These are phyloP conservation scores for Silybum marianum DNA, from an alignment of 129 eudicot species.

Conservation along the genomic window DNA sequence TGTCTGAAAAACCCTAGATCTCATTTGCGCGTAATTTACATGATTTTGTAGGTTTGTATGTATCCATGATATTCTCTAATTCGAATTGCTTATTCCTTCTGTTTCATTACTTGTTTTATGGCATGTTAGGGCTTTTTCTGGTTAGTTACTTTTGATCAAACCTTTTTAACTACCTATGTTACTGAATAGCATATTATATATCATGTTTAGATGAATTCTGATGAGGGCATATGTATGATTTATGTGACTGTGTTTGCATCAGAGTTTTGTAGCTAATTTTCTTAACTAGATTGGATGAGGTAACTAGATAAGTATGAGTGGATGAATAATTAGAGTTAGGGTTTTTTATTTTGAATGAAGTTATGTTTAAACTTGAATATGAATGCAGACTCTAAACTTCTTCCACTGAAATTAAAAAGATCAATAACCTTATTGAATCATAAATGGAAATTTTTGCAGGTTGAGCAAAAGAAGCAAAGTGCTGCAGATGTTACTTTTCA, in stretches of 20 bases:
- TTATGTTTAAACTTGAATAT: not conserved
- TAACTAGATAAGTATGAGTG: not conserved
- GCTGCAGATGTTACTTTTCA: constrained; percentile 84
- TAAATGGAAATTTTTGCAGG: constrained; percentile 35
- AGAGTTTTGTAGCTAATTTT: not conserved
- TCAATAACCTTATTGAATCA: not conserved
- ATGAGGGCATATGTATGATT: not conserved
- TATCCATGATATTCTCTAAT: not conserved
- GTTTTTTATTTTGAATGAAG: not conserved
- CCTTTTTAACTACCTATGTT: not conserved
- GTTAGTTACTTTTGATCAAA: not conserved
- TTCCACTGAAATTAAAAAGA: not conserved
- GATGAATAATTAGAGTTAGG: not conserved
- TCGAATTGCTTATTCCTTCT: not conserved
- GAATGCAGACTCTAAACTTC: not conserved
- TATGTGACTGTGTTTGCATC: not conserved
- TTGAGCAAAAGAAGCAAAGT: constrained; percentile 90
- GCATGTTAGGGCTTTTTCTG: not conserved
- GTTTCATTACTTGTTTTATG: not conserved
- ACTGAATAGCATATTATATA: not conserved
- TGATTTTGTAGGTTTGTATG: not conserved
- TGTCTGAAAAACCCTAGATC: constrained; percentile 27
- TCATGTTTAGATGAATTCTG: not conserved
- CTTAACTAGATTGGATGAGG: not conserved
- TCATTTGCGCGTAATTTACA: constrained; percentile 3